phyloP scores from a whole-genome alignment of 192 early-diverging fungal species.

The Phycomyces blakesleeanus region DNA sequence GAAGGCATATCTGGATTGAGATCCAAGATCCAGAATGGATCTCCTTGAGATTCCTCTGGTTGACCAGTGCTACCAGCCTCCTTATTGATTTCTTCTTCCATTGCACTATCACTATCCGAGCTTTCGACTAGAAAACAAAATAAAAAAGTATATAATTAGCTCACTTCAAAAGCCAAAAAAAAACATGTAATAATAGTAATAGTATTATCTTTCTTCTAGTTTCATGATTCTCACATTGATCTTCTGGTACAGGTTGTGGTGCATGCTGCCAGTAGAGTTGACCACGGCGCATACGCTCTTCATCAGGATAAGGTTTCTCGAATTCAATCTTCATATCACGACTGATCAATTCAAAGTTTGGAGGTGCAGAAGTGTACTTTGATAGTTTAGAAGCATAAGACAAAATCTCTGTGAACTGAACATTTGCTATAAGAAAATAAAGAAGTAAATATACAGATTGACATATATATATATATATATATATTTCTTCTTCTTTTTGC shows the following conservation, averaged over 20 bases:
- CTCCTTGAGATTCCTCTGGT: slow-evolving; percentile 17
- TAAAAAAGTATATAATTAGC: background rate
- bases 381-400: slow-evolving; percentile 50
- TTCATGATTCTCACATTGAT: slow-evolving; percentile 32
- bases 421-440: slow-evolving; percentile 31
- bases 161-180: background rate
- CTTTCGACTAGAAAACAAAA: slow-evolving; percentile 22
- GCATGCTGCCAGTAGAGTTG: slow-evolving; percentile 47
- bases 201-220: too few relatives aligned
- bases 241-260: slow-evolving; percentile 34
- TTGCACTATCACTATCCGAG: slow-evolving; percentile 30
- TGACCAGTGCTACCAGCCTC: slow-evolving; percentile 1
- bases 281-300: slow-evolving; percentile 49
- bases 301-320: slow-evolving; percentile 53
- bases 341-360: slow-evolving; percentile 41
- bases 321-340: slow-evolving; percentile 42
- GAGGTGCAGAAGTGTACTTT: slow-evolving; percentile 50
- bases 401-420: slow-evolving; percentile 45
- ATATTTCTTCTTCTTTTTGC: too few relatives aligned
- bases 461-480: too few relatives aligned
- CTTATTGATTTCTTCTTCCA: slow-evolving; percentile 26
- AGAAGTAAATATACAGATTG: too few relatives aligned
- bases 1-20: slow-evolving; percentile 39
- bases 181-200: too few relatives aligned
- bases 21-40: slow-evolving; percentile 37